phyloP scores from a whole-genome alignment of 2,329 filamentous ascomycete genomes.

The Cytospora piceae region DNA sequence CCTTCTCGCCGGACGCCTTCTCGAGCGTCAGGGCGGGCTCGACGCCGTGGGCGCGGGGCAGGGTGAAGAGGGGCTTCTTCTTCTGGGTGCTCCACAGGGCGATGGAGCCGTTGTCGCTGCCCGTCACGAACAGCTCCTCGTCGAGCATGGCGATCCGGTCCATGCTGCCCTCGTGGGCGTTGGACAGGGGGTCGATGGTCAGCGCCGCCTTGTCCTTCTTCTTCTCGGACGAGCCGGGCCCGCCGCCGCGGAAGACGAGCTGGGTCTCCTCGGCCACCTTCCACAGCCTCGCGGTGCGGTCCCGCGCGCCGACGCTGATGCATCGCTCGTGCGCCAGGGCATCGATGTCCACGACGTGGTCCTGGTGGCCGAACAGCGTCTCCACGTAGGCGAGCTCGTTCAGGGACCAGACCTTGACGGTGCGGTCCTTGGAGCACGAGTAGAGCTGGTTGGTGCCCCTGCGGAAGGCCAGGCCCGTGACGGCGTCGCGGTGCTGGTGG shows the following conservation, averaged over 20 bases:
- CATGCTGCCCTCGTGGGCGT: slow-evolving; percentile 80
- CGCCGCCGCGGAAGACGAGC: slow-evolving; percentile 89
- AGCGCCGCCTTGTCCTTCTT: slow-evolving; percentile 48
- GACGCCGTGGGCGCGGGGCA: slow-evolving; percentile 82
- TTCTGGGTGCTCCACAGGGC: slow-evolving; percentile 88
- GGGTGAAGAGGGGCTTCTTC: slow-evolving; percentile 88
- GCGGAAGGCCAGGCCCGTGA: slow-evolving; percentile 84
- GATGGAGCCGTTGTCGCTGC: slow-evolving; percentile 86
- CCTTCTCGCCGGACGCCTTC: slow-evolving; percentile 72
- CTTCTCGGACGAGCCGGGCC: slow-evolving; percentile 46
- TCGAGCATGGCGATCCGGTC: slow-evolving; percentile 91
- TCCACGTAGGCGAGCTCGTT: slow-evolving; percentile 93
- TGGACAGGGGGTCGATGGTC: slow-evolving; percentile 52
- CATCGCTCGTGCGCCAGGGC: slow-evolving; percentile 85
- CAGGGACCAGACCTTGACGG: slow-evolving; percentile 93
- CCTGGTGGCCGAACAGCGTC: slow-evolving; percentile 94
- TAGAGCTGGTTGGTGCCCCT: slow-evolving; percentile 90
- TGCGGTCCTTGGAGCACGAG: slow-evolving; percentile 86
- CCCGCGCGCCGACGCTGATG: slow-evolving; percentile 85
- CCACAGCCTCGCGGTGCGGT: slow-evolving; percentile 91
- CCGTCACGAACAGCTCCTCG: slow-evolving; percentile 87
- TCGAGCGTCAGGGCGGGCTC: slow-evolving; percentile 71
- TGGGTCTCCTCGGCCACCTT: slow-evolving; percentile 96
- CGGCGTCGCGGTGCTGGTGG: slow-evolving; percentile 86
- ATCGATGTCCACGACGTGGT: slow-evolving; percentile 82